These are phyloP conservation scores for Ensete ventricosum DNA, from an alignment of 176 grass and related monocot genomes.

Conservation along the genomic window DNA sequence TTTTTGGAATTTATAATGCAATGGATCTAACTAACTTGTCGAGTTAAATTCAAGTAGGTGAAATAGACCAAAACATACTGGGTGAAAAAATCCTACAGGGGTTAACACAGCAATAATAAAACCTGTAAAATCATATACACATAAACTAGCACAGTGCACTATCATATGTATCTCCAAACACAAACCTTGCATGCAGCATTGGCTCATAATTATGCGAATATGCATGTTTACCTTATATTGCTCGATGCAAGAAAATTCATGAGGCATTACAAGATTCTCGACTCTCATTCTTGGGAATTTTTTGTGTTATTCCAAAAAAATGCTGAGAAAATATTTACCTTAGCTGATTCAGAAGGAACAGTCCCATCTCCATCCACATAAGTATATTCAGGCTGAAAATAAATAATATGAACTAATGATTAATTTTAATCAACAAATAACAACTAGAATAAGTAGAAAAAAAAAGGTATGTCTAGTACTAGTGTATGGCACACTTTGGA, in stretches of 20 bases:
- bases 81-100: too few species aligned
- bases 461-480: conserved; percentile 38
- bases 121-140: too few species aligned
- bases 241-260: background rate
- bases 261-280: background rate
- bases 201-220: too few species aligned
- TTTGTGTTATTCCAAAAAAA: background rate
- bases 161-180: too few species aligned
- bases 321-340: conserved; percentile 29
- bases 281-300: background rate
- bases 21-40: too few species aligned
- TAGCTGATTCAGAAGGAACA: conserved; percentile 68
- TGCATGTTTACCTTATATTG: too few species aligned
- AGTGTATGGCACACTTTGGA: conserved; percentile 75
- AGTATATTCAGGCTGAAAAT: conserved; percentile 66
- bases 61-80: too few species aligned
- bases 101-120: too few species aligned
- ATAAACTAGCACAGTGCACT: too few species aligned
- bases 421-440: conserved; percentile 17
- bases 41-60: too few species aligned
- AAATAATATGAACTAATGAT: conserved; percentile 16
- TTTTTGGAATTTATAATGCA: too few species aligned
- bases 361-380: conserved; percentile 94
- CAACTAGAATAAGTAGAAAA: conserved; percentile 6
- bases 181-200: too few species aligned